Evolutionary conservation across 1,284 basidiomycete species (phyloP).

Genomic region (Ceratobasidium sp.): DNA sequence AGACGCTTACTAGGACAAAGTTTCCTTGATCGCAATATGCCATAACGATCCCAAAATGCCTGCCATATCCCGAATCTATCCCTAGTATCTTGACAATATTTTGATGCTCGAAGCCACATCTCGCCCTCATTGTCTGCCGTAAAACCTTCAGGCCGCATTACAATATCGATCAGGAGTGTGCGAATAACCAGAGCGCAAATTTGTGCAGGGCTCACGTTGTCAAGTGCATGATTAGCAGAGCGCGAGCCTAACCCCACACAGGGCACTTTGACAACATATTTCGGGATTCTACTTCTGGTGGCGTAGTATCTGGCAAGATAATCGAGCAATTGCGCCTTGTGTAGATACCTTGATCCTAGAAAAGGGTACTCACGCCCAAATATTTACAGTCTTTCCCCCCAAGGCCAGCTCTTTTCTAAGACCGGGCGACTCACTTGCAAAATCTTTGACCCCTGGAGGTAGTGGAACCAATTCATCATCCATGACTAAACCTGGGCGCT

Average conservation of each 20-base stretch:
- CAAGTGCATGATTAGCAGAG: background rate
- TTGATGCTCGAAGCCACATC: slow-evolving; percentile 13
- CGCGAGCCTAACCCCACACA: background rate
- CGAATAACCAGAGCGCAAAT: background rate
- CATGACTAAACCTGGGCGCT: slow-evolving; percentile 3
- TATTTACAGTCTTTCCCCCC: background rate
- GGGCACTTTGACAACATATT: slow-evolving; percentile 8
- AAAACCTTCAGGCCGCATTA: background rate
- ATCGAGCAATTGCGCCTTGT: background rate
- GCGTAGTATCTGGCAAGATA: background rate
- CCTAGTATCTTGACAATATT: slow-evolving; percentile 23
- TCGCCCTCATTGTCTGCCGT: background rate
- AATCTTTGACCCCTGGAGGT: slow-evolving; percentile 17
- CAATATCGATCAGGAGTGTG: background rate
- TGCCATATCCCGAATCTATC: slow-evolving; percentile 7
- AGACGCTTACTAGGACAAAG: background rate
- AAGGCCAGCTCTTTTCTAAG: background rate
- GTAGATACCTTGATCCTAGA: background rate
- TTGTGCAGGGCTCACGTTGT: background rate
- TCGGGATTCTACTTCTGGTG: too few relatives aligned
- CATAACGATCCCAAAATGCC: background rate
- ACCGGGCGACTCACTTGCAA: background rate
- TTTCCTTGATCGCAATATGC: slow-evolving; percentile 21
- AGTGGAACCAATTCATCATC: background rate
- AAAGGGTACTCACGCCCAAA: slow-evolving; percentile 11